Conservation (phyloP, 306 rosid species). For the Aeschynomene evenia region DNA sequence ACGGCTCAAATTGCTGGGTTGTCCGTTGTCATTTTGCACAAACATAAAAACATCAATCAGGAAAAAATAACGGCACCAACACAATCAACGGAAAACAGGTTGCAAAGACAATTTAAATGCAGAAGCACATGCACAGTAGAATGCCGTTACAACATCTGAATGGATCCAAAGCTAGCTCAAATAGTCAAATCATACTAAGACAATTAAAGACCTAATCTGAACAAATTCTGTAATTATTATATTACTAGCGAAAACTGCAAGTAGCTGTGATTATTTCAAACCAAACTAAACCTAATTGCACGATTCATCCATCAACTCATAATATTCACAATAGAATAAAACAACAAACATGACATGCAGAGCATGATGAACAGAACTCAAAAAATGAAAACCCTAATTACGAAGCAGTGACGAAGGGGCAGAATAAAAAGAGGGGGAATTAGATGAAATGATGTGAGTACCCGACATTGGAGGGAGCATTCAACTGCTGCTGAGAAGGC, state of each 20-base stretch:
- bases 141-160: neutral
- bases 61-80: neutral
- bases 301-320: neutral
- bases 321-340: neutral
- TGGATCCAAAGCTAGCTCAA: no score
- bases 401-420: no score
- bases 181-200: neutral
- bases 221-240: neutral
- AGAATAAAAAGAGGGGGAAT: neutral
- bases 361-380: neutral
- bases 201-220: slow-evolving; percentile 1
- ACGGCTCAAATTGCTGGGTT: neutral
- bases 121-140: neutral
- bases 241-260: slow-evolving; percentile 9
- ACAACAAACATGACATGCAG: neutral
- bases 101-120: neutral
- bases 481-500: no score
- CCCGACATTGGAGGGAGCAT: no score
- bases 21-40: slow-evolving; percentile 1
- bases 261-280: neutral
- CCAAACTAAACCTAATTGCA: slow-evolving; percentile 6
- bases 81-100: slow-evolving; percentile 5
- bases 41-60: neutral
- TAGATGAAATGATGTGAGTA: neutral
- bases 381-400: slow-evolving; percentile 30